Evolutionary conservation across 2,329 filamentous ascomycete species (phyloP).

Genomic region (Fusarium subtropicale): DNA sequence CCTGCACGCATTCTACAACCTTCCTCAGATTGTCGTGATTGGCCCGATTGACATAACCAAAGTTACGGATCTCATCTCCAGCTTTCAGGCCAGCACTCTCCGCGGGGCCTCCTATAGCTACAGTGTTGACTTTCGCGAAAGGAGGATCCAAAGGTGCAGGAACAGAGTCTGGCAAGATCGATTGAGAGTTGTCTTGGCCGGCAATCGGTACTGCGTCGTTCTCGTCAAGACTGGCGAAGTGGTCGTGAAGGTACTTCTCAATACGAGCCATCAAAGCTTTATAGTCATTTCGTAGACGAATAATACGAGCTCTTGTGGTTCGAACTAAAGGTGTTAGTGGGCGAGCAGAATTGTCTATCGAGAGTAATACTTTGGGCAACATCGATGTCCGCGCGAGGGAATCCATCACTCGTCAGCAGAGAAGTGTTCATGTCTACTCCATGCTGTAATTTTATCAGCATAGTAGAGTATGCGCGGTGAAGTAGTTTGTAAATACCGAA

Average conservation of each 20-base stretch:
- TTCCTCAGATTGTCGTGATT: constrained; percentile 90
- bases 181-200: constrained; percentile 40
- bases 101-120: constrained; percentile 83
- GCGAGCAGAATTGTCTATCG: constrained; percentile 34
- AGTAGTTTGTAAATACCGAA: constrained; percentile 69
- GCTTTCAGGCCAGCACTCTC: constrained; percentile 81
- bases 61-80: constrained; percentile 84
- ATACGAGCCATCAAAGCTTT: constrained; percentile 86
- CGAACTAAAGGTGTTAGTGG: constrained; percentile 71
- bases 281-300: constrained; percentile 91
- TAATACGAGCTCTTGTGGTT: constrained; percentile 91
- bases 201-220: constrained; percentile 51
- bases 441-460: constrained; percentile 69
- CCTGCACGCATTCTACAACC: constrained; percentile 89
- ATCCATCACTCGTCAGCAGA: constrained; percentile 89
- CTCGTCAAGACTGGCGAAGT: constrained; percentile 80
- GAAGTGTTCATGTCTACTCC: constrained; percentile 91
- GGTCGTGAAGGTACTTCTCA: constrained; percentile 87
- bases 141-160: constrained; percentile 46
- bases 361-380: constrained; percentile 82
- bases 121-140: constrained; percentile 91
- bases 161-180: constrained; percentile 51
- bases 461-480: neutral
- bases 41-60: constrained; percentile 83
- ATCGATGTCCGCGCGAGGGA: constrained; percentile 92